Evolutionary conservation across 2,329 filamentous ascomycete species (phyloP), one percentile per base, ranked within the genome.

Genomic region (Pyrenochaeta sp.): DNA sequence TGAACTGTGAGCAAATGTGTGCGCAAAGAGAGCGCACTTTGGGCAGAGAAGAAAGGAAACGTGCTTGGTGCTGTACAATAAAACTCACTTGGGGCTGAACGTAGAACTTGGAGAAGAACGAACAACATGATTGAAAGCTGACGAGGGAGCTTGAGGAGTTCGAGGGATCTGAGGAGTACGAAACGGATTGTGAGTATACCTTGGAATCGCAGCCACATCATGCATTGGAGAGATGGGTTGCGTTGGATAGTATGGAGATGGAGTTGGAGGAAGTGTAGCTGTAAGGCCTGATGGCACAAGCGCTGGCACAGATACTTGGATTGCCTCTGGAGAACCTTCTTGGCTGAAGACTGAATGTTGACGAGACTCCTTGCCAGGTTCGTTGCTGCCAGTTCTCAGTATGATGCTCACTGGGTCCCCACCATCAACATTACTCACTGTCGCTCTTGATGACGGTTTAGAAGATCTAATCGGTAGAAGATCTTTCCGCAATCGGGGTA

Each of bases 401-500:
- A 55, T 47, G 45, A 6, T 40, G 30, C 14, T 21, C 5, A 33
- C 11, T 14, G 21, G 18, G 27, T 20, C 11, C 3, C n/a, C 31
- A 5, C 9, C 14, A 14, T 45, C 11, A 2, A 29, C 18, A 20
- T n/a, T 41, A 64, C 77, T 65, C 68, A 80, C 78, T 81, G 78
- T 67, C 78, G 68, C 48, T 78, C 77, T 47, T 76, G 71, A 58
- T 81, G 79, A 47, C 79, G 73, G 32, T 74, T 67, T 10, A 81
- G 67, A 18, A 81, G 75, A 61, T 81, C 79, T 44, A 76, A 65
- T 23, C 79, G 75, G 53, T 72, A 75, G 65, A 81, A 81, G 1
- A 72, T 70, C 49, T 78, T 78, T 14, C 71, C 74, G 63, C 79
- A 81, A 21, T 70, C 69, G 15, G 73, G 63, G 27, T 73, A 70